Evolutionary conservation across 2,329 filamentous ascomycete genomes (phyloP), one percentile per base, ranked within the genome.

Genomic region (Hortaea sp.): DNA sequence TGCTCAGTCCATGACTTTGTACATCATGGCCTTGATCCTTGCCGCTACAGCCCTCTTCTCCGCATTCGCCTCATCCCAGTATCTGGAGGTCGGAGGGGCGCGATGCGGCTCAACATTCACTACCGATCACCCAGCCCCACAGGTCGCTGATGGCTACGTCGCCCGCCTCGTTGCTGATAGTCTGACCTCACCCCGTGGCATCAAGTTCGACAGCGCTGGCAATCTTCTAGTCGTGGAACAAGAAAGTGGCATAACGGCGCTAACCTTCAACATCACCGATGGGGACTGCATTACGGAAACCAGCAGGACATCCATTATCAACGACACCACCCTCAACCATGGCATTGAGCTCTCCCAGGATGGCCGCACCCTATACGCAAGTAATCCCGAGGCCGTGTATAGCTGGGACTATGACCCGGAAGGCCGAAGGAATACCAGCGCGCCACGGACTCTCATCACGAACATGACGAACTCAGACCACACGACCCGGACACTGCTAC

Each of bases 381-480:
- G 82, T 0, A 75, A 73, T 1, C 59, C 71, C 5, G 69, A 75
- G 41, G 67, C 70, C n/a, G 79, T 84, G 31, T 82, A 72, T 57
- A 68, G 76, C 2, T 88, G 81, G 78, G 60, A 69, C 29, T 88
- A 88, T 60, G 70, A 78, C 39, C 66, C 66, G 41, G 30, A 45
- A 7, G 48, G 48, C 10, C 53, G 54, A 31, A 72, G 70, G 42
- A 56, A 52, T 38, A 72, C 73, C 4, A 71, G 78, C 29, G 67
- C 63, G 45, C 69, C 69, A 48, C 64, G 63, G 47, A 77, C 73
- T 3, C 49, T 88, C 4, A 68, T 88, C 41, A 68, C 67, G 34
- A 78, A 78, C 53, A 85, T 87, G 81, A 70, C 60, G 10, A 66
- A 73, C 48, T 63, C 68, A 5, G 82, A 79, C 42, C 82, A 87